Evolutionary conservation across 106 monocot species (phyloP), one percentile per base, ranked within the genome.

Genomic region (Apostasia ramifera): DNA sequence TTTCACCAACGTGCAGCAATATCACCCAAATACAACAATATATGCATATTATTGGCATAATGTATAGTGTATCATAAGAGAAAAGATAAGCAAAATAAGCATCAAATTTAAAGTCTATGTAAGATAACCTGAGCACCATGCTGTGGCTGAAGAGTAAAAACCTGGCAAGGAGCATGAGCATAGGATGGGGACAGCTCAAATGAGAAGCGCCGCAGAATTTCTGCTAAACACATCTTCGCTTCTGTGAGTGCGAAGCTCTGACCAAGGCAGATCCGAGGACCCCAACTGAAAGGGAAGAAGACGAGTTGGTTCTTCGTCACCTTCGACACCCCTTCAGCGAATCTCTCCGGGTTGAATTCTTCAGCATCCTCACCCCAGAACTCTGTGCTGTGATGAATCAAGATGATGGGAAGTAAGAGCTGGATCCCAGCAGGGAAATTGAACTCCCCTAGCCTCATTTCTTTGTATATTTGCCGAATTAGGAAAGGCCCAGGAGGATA

Each of bases 401-500:
- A 1, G 6, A 74, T 40, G 11, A 64, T 64, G 38, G 73, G 64
- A 0, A 65, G 40, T 4, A 55, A 2, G 1, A 73, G 44, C 8
- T 39, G 47, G 1, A 47, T 37, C 13, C 73, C 73, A 1, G n/a
- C 37, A 6, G 66, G 66, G 12, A 74, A 42, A 2, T n/a, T 39
- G 39, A 48, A 43, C 1, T 44, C 47, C 47, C 66, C 66, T 0
- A 74, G 45, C 3, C 56, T 73, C 1, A 39, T 66, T 73, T 73
- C 62, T 1, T 44, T 73, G 64, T 44, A 46, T 2, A 11, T 44
- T 45, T 65, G 63, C 7, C 64, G 63, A 65, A 64, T 4, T 7
- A 85, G 44, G 45, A 55, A 6, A 5, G 42, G 3, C 1, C 7
- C 50, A 0, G 86, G 86, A 11, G 86, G 81, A 68, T 86, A 91